phyloP scores from a whole-genome alignment of 2,329 filamentous ascomycete species.

The Aspergillus fructus region DNA sequence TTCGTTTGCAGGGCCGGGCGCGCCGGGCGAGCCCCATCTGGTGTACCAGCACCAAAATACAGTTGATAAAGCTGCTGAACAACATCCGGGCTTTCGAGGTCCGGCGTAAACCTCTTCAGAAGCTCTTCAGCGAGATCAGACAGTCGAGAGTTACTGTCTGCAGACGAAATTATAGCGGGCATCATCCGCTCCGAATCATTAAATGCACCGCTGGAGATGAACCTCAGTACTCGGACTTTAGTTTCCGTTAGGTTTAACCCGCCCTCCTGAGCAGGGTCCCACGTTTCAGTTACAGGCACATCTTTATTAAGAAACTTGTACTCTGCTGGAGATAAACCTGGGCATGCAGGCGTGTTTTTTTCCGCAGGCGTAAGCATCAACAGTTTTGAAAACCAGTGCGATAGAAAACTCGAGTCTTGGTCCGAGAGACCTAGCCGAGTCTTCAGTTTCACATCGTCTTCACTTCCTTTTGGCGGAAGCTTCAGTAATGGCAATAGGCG shows the following conservation, averaged over 20 bases:
- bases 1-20: constrained; percentile 74
- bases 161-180: constrained; percentile 77
- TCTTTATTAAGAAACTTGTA: constrained; percentile 69
- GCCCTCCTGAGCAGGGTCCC: constrained; percentile 60
- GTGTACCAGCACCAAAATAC: constrained; percentile 62
- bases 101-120: constrained; percentile 70
- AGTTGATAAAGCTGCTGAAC: constrained; percentile 68
- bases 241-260: constrained; percentile 68
- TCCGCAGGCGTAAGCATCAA: constrained; percentile 63
- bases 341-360: constrained; percentile 45
- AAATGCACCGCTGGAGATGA: constrained; percentile 84
- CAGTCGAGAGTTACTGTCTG: constrained; percentile 77
- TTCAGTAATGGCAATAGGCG: constrained; percentile 67
- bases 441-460: constrained; percentile 72
- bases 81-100: constrained; percentile 66
- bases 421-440: constrained; percentile 65
- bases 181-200: constrained; percentile 79
- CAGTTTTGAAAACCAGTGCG: constrained; percentile 73
- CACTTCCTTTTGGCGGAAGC: constrained; percentile 72
- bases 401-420: constrained; percentile 71
- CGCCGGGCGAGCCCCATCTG: constrained; percentile 45
- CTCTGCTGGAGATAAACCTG: constrained; percentile 65
- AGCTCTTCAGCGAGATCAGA: constrained; percentile 85
- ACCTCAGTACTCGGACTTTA: constrained; percentile 66
- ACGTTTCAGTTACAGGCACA: constrained; percentile 48